Conservation (phyloP, 78 protist species). For the Dictyostelium discoideum region dicty_2.7 NC_007089.4:587501-588000, state of each 20-base stretch:
- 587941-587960: background rate
- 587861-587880: background rate
- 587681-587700: too few relatives aligned
- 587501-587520: background rate
- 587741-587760: conserved; percentile 15
- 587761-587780: background rate
- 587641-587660: background rate
- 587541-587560: too few relatives aligned
- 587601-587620: background rate
- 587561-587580: background rate
- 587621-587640: background rate
- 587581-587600: background rate
- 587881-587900: background rate
- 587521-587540: background rate
- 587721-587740: conserved; percentile 56
- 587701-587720: too few relatives aligned
- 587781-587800: background rate
- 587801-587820: background rate
- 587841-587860: background rate
- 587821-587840: background rate
- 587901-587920: conserved; percentile 30
- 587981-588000: conserved; percentile 30
- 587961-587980: conserved; percentile 15
- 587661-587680: background rate
- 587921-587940: conserved; percentile 63